A percentile compares a stretch with the other conserved stretches of the same genome.
phyloP scores from a whole-genome alignment of 73 alveolate genomes.

The Effrenium voratum region DNA sequence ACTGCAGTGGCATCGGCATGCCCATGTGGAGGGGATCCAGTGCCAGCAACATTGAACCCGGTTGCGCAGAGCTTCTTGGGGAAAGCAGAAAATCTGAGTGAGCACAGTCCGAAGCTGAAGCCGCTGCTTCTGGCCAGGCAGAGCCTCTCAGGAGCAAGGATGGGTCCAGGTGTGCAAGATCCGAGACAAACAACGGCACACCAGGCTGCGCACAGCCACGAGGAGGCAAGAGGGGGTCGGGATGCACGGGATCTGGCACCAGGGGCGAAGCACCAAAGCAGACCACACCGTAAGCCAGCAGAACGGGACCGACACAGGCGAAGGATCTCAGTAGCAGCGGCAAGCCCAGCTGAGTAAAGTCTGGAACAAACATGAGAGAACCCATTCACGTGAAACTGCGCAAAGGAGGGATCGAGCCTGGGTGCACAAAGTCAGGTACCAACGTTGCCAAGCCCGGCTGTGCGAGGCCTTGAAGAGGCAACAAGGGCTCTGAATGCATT shows the following conservation, averaged over 20 bases:
- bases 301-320: neutral
- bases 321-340: neutral
- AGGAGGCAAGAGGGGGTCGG: conserved; percentile 1
- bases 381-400: neutral
- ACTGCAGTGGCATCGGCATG: neutral
- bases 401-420: neutral
- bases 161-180: neutral
- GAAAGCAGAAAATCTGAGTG: neutral
- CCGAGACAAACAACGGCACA: neutral
- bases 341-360: neutral
- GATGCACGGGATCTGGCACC: conserved; percentile 16
- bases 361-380: neutral
- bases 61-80: neutral
- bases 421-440: neutral
- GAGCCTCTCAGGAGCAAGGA: neutral
- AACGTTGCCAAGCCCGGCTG: neutral
- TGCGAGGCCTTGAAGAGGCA: neutral
- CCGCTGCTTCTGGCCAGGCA: neutral
- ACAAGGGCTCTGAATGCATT: neutral
- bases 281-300: too few species aligned
- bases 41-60: neutral
- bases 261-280: neutral
- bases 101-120: neutral
- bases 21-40: neutral
- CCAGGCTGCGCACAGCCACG: neutral